These are phyloP conservation scores for Oryza officinalis DNA, from an alignment of 176 grass and related monocot genomes.

Conservation along the genomic window DNA sequence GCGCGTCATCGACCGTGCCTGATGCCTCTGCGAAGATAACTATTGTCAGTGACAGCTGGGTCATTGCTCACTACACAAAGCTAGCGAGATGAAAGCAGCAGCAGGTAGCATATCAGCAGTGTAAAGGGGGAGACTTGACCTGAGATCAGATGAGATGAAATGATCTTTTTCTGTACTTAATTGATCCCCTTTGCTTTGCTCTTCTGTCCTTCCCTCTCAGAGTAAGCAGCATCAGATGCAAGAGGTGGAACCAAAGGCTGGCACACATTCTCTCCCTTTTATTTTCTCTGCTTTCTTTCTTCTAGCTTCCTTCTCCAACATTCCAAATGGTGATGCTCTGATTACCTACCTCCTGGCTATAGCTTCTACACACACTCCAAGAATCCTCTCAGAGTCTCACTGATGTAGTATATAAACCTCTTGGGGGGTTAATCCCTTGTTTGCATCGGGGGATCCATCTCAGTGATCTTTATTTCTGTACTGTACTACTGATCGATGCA, in stretches of 20 bases:
- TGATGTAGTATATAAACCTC: conserved; percentile 2
- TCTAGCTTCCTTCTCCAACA: background rate
- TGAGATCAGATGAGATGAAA: background rate
- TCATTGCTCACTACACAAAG: background rate
- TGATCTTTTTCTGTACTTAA: background rate
- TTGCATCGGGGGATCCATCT: background rate
- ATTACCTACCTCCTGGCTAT: conserved; percentile 36
- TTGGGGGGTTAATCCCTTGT: background rate
- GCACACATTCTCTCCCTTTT: conserved; percentile 37
- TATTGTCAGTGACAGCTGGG: background rate
- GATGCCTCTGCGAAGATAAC: background rate
- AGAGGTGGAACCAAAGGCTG: conserved; percentile 50
- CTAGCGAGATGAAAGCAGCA: background rate
- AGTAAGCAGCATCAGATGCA: conserved; percentile 57
- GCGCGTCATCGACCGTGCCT: background rate
- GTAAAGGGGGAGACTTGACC: background rate
- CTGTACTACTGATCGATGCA: conserved; percentile 16
- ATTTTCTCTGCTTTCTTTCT: conserved; percentile 1
- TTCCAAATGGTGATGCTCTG: conserved; percentile 28
- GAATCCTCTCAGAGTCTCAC: conserved; percentile 25
- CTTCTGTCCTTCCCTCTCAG: conserved; percentile 35
- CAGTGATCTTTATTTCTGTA: background rate
- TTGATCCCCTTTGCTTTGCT: background rate
- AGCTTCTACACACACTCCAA: conserved; percentile 42
- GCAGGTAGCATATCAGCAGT: background rate